Conservation (phyloP, 148 eudicot species). For the Rhododendron kiyosumense region DNA sequence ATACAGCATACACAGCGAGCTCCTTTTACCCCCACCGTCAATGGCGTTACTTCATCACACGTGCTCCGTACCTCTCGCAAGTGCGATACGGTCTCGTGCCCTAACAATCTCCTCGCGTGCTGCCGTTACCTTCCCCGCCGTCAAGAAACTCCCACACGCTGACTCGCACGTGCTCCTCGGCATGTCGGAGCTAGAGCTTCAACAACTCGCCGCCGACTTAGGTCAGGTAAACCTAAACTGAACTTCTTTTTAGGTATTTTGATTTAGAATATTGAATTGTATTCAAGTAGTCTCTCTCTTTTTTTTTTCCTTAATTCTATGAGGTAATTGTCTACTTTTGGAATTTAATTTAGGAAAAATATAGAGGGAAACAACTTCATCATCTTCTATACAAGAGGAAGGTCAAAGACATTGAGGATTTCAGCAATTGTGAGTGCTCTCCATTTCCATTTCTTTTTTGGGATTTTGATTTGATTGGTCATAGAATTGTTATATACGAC, state of each 20-base stretch:
- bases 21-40: constrained; percentile 4
- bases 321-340: not conserved
- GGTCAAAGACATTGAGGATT: constrained; percentile 69
- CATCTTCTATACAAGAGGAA: constrained; percentile 88
- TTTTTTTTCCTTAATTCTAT: not conserved
- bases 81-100: constrained; percentile 46
- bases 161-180: constrained; percentile 75
- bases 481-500: not conserved
- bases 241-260: not conserved
- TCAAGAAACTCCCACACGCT: constrained; percentile 18
- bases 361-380: constrained; percentile 90
- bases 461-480: not conserved
- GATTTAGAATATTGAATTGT: not conserved
- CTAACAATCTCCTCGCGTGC: constrained; percentile 20
- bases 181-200: constrained; percentile 82
- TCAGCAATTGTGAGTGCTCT: constrained; percentile 53
- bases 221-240: constrained; percentile 48
- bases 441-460: not conserved
- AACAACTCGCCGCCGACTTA: constrained; percentile 71
- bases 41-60: constrained; percentile 60
- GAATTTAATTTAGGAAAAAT: constrained; percentile 45
- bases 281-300: not conserved
- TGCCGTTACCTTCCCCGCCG: constrained; percentile 17
- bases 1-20: not conserved
- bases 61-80: constrained; percentile 42